Evolutionary conservation across 495 filamentous ascomycete genomes (phyloP), one percentile per base, ranked within the genome.

Genomic region (Talaromyces trachyspermus): DNA sequence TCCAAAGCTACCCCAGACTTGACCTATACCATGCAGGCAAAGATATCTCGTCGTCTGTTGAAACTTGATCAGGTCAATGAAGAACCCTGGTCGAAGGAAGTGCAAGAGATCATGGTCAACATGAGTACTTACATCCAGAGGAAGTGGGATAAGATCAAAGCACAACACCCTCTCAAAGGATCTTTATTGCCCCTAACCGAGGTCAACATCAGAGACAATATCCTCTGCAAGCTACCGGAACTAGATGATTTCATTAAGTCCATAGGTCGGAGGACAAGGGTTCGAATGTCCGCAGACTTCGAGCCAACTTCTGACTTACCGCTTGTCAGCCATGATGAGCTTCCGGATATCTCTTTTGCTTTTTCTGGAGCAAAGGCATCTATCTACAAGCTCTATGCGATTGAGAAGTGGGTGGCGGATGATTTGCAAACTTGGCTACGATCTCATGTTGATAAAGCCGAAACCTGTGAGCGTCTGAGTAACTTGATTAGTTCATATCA

Each of bases 11-110:
- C 19, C 52, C 0, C 60, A 33, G 69, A 78, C 24, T 10, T 60
- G 1, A 12, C 72, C 2, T 65, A 62, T 35, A 42, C 54, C 2
- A 80, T 83, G 71, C 61, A 45, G 14, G 57, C 71, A 2, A 84
- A 83, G 50, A 41, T 81, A 19, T 54, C 43, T 9, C 63, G 72
- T 9, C 69, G 79, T 2, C 48, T 72, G 7, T 44, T 61, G 3
- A 84, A 82, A 46, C 51, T 79, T 17, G 43, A 47, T 0, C 30
- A 42, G 11, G 4, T 43, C 2, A 7, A 46, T 9, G 17, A 43
- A 5, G 43, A 53, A 0, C 18, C 27, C 3, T 56, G 53, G 55
- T 44, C 56, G 5, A 0, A 46, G 3, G 41, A 25, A 5, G 49
- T 58, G 23, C 46, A 52, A 17, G 2, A 18, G 1, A 14, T 42